Percentiles rank a stretch among this genome's conserved stretches.
Conservation (phyloP, 2,329 filamentous ascomycete genomes). For the Ceratocystiopsis sp. region DNA sequence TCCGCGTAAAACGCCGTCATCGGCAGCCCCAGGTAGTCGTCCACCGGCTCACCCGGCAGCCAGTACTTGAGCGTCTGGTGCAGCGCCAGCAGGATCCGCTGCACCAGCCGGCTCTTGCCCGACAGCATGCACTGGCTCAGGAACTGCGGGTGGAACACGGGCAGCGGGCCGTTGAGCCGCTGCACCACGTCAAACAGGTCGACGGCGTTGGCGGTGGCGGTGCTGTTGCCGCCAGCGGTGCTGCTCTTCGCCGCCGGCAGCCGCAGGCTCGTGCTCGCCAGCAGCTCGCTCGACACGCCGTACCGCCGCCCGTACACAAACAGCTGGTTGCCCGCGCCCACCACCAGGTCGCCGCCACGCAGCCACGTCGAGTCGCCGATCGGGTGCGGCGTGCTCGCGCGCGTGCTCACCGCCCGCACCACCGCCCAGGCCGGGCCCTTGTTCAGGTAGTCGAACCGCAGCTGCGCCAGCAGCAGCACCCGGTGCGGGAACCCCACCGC, state of each 20-base stretch:
- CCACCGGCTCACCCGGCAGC: slow-evolving; percentile 61
- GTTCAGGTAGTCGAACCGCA: slow-evolving; percentile 83
- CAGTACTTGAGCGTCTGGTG: slow-evolving; percentile 68
- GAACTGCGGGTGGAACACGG: slow-evolving; percentile 84
- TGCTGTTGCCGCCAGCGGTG: no score
- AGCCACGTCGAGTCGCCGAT: slow-evolving; percentile 93
- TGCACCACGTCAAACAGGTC: slow-evolving; percentile 72
- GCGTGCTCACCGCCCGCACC: slow-evolving; percentile 66
- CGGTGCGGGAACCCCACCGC: slow-evolving; percentile 86
- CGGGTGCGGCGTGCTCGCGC: slow-evolving; percentile 69
- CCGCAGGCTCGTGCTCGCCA: slow-evolving; percentile 32
- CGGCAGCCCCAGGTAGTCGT: slow-evolving; percentile 55
- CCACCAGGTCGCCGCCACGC: slow-evolving; percentile 64
- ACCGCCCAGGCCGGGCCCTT: slow-evolving; percentile 79
- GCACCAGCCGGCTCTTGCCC: slow-evolving; percentile 57
- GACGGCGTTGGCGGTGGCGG: no score
- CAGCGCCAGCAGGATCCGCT: slow-evolving; percentile 54
- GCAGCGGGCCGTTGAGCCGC: slow-evolving; percentile 70
- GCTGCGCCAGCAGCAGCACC: slow-evolving; percentile 66
- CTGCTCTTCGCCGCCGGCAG: slow-evolving; percentile 26
- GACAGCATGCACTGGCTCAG: slow-evolving; percentile 71
- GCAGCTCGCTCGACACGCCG: slow-evolving; percentile 41
- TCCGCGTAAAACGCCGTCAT: slow-evolving; percentile 39
- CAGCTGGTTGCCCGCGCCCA: slow-evolving; percentile 82
- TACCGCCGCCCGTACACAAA: slow-evolving; percentile 71